A percentile compares a stretch with the other conserved stretches of the same genome.
These are phyloP conservation scores for Rhizophagus clarus DNA, from an alignment of 192 early-diverging fungal genomes.

Conservation along the genomic window DNA sequence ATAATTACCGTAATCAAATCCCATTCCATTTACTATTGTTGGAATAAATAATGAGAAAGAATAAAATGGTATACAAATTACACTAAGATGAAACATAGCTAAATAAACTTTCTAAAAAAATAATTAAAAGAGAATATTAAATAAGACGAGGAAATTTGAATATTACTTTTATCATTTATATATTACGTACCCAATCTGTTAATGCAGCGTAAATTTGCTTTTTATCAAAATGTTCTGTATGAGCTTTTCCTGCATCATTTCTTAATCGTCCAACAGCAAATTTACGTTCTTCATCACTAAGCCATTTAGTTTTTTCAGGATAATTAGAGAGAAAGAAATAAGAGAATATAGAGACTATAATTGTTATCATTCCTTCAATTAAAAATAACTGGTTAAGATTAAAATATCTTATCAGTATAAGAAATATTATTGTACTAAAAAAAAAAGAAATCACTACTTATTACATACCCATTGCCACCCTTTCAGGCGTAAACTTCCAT, in stretches of 20 bases:
- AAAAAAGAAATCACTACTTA: conserved; percentile 4
- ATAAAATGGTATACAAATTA: conserved; percentile 61
- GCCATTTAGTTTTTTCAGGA: conserved; percentile 48
- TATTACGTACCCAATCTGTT: conserved; percentile 42
- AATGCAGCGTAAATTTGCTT: conserved; percentile 51
- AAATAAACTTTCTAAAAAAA: conserved; percentile 43
- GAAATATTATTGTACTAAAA: not conserved
- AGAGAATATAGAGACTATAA: conserved; percentile 40
- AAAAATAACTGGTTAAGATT: conserved; percentile 55
- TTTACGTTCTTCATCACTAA: conserved; percentile 49
- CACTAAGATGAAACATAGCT: conserved; percentile 63
- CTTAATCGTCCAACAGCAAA: conserved; percentile 44
- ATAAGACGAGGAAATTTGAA: too few species aligned
- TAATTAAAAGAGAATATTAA: conserved; percentile 25
- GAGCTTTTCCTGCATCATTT: conserved; percentile 52
- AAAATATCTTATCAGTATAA: not conserved
- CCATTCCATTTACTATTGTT: conserved; percentile 70
- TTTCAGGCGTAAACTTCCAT: conserved; percentile 45
- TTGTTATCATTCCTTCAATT: conserved; percentile 57
- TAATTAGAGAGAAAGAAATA: conserved; percentile 54
- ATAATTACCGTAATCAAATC: conserved; percentile 45
- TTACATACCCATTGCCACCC: conserved; percentile 55
- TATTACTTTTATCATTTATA: too few species aligned
- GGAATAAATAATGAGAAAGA: conserved; percentile 72
- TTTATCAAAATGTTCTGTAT: conserved; percentile 52